Percentiles rank a stretch among this genome's conserved stretches.
Conservation (phyloP, 2,329 filamentous ascomycete genomes). For the Xylaria digitata region DNA sequence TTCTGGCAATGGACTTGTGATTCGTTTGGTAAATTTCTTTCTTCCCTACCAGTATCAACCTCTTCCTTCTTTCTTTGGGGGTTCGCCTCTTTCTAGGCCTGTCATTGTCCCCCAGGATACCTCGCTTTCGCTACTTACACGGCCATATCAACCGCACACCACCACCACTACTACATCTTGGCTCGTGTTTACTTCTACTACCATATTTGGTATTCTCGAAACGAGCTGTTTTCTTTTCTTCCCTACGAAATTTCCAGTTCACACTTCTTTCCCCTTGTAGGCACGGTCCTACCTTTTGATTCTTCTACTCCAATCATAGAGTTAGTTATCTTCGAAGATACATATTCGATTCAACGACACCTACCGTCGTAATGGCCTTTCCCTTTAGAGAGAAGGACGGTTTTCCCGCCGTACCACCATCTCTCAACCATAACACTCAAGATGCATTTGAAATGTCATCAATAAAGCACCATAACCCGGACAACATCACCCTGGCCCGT, state of each 20-base stretch:
- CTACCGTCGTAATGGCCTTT: conserved; percentile 38
- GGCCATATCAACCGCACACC: conserved; percentile 16
- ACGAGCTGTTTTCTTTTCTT: conserved; percentile 3
- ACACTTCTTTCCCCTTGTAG: conserved; percentile 9
- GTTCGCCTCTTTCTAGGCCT: conserved; percentile 17
- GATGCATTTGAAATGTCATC: conserved; percentile 48
- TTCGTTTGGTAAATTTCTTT: conserved; percentile 40
- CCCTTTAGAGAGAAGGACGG: conserved; percentile 39
- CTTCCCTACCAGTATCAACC: conserved; percentile 26
- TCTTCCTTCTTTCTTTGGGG: conserved; percentile 29
- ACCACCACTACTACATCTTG: not conserved
- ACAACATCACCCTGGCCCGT: conserved; percentile 9
- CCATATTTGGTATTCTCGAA: not conserved
- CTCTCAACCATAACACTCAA: conserved; percentile 46
- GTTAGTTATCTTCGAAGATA: conserved; percentile 1
- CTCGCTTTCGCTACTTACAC: conserved; percentile 21
- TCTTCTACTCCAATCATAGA: conserved; percentile 1
- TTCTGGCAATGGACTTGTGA: conserved; percentile 37
- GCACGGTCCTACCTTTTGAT: conserved; percentile 14
- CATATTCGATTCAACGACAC: conserved; percentile 21
- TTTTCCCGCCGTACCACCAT: conserved; percentile 42
- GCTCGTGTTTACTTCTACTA: conserved; percentile 22
- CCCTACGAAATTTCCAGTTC: not conserved
- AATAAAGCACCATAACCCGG: not conserved
- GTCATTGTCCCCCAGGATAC: conserved; percentile 29